These are phyloP conservation scores for Eucalyptus shirleyi DNA, from an alignment of 345 rosid species.

Conservation along the genomic window DNA sequence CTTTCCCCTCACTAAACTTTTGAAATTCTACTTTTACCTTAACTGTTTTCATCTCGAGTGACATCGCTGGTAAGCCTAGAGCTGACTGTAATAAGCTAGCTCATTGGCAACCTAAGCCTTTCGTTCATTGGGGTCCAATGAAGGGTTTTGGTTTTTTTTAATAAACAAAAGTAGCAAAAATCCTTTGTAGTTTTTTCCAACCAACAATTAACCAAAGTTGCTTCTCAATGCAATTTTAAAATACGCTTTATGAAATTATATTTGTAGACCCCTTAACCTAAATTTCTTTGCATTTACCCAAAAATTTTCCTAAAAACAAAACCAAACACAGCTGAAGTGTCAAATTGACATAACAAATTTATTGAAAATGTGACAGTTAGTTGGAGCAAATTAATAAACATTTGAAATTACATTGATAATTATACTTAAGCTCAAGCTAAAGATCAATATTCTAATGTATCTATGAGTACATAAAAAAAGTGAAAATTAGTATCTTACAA, in stretches of 20 bases:
- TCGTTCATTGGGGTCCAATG: not conserved
- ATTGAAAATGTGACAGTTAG: not conserved
- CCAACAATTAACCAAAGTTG: no score
- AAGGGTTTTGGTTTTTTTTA: not conserved
- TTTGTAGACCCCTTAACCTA: no score
- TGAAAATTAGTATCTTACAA: not conserved
- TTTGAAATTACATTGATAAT: not conserved
- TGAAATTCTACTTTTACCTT: no score
- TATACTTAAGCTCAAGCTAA: not conserved
- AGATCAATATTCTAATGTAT: not conserved
- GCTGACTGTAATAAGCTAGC: not conserved
- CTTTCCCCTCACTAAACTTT: not conserved
- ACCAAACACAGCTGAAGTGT: not conserved
- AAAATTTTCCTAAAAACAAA: no score
- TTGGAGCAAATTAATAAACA: not conserved
- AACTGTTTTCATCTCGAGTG: fast-evolving
- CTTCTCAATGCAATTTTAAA: fast-evolving
- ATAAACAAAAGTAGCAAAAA: no score
- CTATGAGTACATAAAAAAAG: not conserved
- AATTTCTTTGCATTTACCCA: not conserved
- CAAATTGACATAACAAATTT: not conserved
- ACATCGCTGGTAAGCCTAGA: not conserved
- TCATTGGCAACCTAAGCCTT: not conserved
- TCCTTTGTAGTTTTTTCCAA: not conserved
- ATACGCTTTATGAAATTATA: not conserved